Percentiles rank a stretch among this genome's conserved stretches.
These are phyloP conservation scores for Serendipita vermifera DNA, from an alignment of 768 basidiomycete genomes.

Conservation along the genomic window DNA sequence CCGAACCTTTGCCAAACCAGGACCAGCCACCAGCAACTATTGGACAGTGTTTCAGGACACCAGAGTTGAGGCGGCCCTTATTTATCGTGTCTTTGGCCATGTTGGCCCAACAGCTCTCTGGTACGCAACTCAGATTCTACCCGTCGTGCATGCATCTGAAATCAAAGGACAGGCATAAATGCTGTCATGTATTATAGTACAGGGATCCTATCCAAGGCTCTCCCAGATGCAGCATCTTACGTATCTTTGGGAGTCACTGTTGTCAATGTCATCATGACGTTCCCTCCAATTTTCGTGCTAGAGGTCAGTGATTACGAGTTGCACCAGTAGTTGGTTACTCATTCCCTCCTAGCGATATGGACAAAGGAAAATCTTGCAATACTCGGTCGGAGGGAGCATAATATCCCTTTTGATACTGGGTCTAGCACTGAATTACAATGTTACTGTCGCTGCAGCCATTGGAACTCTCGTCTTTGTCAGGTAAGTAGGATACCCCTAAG, in stretches of 20 bases:
- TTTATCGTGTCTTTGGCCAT: slow-evolving; percentile 56
- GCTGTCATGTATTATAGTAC: slow-evolving; percentile 81
- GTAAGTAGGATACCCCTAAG: slow-evolving; percentile 35
- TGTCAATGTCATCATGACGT: slow-evolving; percentile 55
- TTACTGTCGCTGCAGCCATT: slow-evolving; percentile 50
- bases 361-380: slow-evolving; percentile 49
- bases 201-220: slow-evolving; percentile 63
- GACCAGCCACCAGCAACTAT: slow-evolving; percentile 1
- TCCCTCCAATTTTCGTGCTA: slow-evolving; percentile 76
- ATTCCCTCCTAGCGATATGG: slow-evolving; percentile 48
- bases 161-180: slow-evolving; percentile 9
- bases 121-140: slow-evolving; percentile 24
- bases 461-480: slow-evolving; percentile 71
- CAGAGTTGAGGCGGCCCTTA: slow-evolving; percentile 40
- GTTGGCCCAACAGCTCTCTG: slow-evolving; percentile 69
- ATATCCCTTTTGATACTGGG: slow-evolving; percentile 55
- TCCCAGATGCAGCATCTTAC: slow-evolving; percentile 69
- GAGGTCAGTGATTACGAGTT: slow-evolving; percentile 38
- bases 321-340: background rate
- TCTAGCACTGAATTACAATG: slow-evolving; percentile 50
- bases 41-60: slow-evolving; percentile 2
- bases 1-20: slow-evolving; percentile 5
- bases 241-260: slow-evolving; percentile 74
- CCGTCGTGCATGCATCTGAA: background rate
- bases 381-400: slow-evolving; percentile 55